Percentiles rank a stretch among this genome's conserved stretches.
These are phyloP conservation scores for Saccharomycopsis synnaedendra DNA, from an alignment of 805 yeast species.

Conservation along the genomic window DNA sequence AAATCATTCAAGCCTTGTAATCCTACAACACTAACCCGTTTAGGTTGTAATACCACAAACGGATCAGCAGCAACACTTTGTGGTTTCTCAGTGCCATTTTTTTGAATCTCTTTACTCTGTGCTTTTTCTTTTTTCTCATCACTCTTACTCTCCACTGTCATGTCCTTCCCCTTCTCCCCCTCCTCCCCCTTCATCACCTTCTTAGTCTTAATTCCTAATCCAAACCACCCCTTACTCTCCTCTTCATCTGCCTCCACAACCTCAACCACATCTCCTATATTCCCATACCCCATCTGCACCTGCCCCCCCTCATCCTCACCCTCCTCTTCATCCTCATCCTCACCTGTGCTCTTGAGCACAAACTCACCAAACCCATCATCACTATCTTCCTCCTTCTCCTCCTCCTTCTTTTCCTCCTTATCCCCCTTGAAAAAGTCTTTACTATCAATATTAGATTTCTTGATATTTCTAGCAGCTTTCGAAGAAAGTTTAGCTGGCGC, in stretches of 20 bases:
- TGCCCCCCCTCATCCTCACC: not conserved
- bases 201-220: slow-evolving; percentile 1
- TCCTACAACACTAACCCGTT: no score
- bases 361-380: not conserved
- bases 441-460: slow-evolving; percentile 8
- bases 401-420: not conserved
- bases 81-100: not conserved
- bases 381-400: not conserved
- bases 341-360: not conserved
- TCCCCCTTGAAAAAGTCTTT: slow-evolving; percentile 5
- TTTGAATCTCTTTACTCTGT: not conserved
- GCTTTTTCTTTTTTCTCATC: slow-evolving; percentile 1
- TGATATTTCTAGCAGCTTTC: slow-evolving; percentile 6
- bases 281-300: not conserved
- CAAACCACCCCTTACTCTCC: slow-evolving; percentile 12
- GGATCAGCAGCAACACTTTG: no score
- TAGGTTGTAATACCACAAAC: no score
- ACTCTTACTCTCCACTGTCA: slow-evolving; percentile 2
- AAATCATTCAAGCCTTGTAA: no score
- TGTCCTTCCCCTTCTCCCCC: not conserved
- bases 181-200: not conserved
- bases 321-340: not conserved
- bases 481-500: slow-evolving; percentile 1
- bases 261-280: not conserved
- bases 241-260: slow-evolving; percentile 6